Conservation (phyloP, 2,329 filamentous ascomycete genomes). For the Chaetomium olivaceum region DNA sequence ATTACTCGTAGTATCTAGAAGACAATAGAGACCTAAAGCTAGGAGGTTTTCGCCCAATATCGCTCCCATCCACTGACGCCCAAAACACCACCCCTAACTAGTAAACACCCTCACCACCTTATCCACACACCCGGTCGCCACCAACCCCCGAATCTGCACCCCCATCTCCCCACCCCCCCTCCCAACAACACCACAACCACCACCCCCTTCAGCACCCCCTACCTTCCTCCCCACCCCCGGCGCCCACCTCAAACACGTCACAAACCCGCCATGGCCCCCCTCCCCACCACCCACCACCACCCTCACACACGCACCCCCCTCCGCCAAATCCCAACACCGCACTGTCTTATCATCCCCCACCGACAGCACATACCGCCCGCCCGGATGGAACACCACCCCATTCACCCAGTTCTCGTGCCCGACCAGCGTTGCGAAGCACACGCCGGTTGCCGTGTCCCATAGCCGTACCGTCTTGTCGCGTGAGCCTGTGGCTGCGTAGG, state of each 20-base stretch:
- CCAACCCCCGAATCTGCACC: constrained; percentile 76
- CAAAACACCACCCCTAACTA: constrained; percentile 35
- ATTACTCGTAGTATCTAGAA: no score
- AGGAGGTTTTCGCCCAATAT: no score
- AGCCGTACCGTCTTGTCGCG: constrained; percentile 88
- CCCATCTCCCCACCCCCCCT: constrained; percentile 45
- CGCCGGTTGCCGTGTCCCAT: constrained; percentile 75
- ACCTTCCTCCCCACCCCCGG: constrained; percentile 68
- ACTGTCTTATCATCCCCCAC: constrained; percentile 88
- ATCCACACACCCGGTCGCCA: constrained; percentile 85
- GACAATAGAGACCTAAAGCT: no score
- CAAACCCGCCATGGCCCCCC: constrained; percentile 73
- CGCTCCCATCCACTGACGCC: no score
- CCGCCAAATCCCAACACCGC: constrained; percentile 83
- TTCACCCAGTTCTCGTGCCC: constrained; percentile 96
- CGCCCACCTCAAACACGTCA: constrained; percentile 85
- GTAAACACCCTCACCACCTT: constrained; percentile 73
- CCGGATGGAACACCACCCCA: constrained; percentile 82
- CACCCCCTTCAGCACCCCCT: constrained; percentile 43
- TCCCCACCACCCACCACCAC: constrained; percentile 68
- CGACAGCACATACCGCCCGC: constrained; percentile 84
- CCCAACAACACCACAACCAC: constrained; percentile 48
- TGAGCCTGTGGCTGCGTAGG: constrained; percentile 86
- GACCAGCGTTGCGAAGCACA: constrained; percentile 75
- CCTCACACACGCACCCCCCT: constrained; percentile 88